Base-by-base conservation (phyloP, 768 basidiomycete species). In the Dendrothele bispora region DNA sequence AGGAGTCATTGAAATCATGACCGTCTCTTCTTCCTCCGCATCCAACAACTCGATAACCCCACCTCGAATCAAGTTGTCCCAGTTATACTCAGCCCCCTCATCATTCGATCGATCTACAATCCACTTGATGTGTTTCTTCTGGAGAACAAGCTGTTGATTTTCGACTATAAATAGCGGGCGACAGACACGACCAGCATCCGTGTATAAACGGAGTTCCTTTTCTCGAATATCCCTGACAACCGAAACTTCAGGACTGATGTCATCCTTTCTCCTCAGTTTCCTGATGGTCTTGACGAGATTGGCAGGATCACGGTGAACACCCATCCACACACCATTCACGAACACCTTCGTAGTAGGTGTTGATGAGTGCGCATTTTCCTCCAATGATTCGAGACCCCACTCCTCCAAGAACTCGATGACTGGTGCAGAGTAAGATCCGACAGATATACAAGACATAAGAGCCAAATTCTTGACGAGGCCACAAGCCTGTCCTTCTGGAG, bases 271-370 rank as follows among this genome's bases (percentile, higher is more conserved):
- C 51, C 97, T 81, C 54, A 98, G 76, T 60, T 89, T 88, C 67
- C 94, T 90, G 67, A 99, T 83, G 12, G 95, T 97, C 61, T 87
- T 88, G 48, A 98, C 91, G 47, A 99, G 76, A 55, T 92, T 88
- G 32, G 87, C 86, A 7, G 95, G 89, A 61, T 98, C 92, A 41
- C 94, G 88, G 69, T 98, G 97, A 12, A 98, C 90, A 51, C 97
- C 97, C 81, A 97, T 94, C 97, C 97, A 99, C 11, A 98, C 95
- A 62, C 97, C 97, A 59, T 99, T 99, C 53, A 99, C 91, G 65
- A 99, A 99, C 17, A 99, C 92, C 68, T 98, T 98, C 17, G 95
- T 98, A 7, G 44, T 18, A 2, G 90, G 86, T 8, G 84, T 85
- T 17, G 83, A 73, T 5, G 88, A 86, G 62, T 90, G 88, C 0